Evolutionary conservation across 129 eudicot species (phyloP), one percentile per base, ranked within the genome.

Genomic region (Centaurea solstitialis): DNA sequence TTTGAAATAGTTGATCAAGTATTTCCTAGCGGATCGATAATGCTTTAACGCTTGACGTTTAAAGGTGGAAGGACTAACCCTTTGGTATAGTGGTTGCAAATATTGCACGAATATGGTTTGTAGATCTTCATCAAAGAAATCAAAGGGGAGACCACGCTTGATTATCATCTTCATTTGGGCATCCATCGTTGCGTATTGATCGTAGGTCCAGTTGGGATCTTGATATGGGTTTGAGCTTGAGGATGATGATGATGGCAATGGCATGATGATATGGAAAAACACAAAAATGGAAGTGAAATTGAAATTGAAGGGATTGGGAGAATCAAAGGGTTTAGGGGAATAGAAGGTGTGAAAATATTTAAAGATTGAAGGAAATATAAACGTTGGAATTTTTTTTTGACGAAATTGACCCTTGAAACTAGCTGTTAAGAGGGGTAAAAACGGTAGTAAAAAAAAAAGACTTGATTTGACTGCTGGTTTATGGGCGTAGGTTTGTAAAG

Each of bases 51-150:
- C 76, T 35, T 37, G 83, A 50, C 50, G 45, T 35, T 26, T 21
- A 20, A 79, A 3, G 26, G 70, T 79, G 7, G 66, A 3, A 6
- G 15, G 21, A 38, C 76, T 35, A 4, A 79, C 82, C 61, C 62
- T 53, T 79, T 70, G 40, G 76, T 79, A 79, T 11, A 0, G 5
- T 2, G 82, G 82, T 57, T 79, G 82, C 7, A 79, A 0, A 0
- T 0, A 4, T 9, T 30, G 38, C 2, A 26, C 1, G 18, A 70
- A 20, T 3, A 21, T 6, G 18, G 41, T 35, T 1, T 9, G 37
- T 2, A 0, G 37, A 0, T 57, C 24, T 4, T 9, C 21, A 22
- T 53, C 71, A 28, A 21, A 45, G 6, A 22, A 6, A 3, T 59
- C 23, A 11, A 53, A 79, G 11, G 76, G 77, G 24, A n/a, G n/a